A percentile compares a stretch with the other conserved stretches of the same genome.
Evolutionary conservation across 257 asterid species (phyloP).

Genomic region (Jasminum sambac): DNA sequence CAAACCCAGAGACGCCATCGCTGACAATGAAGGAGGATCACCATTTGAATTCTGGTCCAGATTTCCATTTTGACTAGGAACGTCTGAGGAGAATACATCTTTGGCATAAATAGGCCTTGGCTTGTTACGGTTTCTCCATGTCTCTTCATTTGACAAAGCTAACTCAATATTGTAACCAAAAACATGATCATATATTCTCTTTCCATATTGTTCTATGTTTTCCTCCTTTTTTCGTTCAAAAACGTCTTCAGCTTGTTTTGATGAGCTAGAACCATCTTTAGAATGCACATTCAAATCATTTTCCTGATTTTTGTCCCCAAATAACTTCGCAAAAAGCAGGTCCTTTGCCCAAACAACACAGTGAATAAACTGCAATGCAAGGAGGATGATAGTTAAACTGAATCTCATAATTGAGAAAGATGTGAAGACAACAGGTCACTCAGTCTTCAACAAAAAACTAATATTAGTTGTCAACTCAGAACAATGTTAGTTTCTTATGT

Average conservation of each 20-base stretch:
- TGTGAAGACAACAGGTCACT: background rate
- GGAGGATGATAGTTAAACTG: constrained; percentile 11
- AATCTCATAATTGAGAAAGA: constrained; percentile 1
- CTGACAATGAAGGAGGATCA: constrained; percentile 63
- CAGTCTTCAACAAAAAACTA: constrained; percentile 10
- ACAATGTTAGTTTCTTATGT: constrained; percentile 3
- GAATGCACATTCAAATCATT: constrained; percentile 88
- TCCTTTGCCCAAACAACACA: constrained; percentile 99
- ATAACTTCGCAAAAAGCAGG: constrained; percentile 87
- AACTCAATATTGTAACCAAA: constrained; percentile 92
- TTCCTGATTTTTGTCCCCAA: constrained; percentile 91
- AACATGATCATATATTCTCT: constrained; percentile 90
- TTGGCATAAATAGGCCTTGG: constrained; percentile 80
- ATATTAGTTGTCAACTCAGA: constrained; percentile 1
- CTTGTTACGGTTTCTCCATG: constrained; percentile 83
- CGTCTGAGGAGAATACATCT: constrained; percentile 56
- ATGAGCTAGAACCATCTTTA: constrained; percentile 70
- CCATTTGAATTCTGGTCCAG: constrained; percentile 38
- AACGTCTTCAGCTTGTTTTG: constrained; percentile 63
- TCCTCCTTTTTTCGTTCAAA: constrained; percentile 67
- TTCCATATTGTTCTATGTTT: constrained; percentile 72
- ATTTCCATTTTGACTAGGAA: constrained; percentile 68
- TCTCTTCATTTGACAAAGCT: constrained; percentile 88
- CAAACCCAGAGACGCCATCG: constrained; percentile 79
- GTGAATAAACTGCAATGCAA: constrained; percentile 83